phyloP scores from a whole-genome alignment of 2,329 filamentous ascomycete genomes.

The Magnaporthales sp. region DNA sequence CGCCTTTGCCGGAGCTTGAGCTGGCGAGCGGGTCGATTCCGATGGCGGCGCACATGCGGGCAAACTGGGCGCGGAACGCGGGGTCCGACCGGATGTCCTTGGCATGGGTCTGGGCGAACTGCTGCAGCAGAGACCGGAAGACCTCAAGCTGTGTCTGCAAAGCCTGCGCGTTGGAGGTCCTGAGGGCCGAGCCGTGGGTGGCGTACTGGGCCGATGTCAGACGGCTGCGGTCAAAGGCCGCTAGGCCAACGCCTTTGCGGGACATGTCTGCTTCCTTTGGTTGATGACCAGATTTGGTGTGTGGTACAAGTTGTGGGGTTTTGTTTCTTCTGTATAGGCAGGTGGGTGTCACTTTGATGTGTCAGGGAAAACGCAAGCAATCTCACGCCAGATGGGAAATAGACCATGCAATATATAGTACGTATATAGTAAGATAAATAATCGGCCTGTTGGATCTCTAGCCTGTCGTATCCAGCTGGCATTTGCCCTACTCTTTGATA shows the following conservation, averaged over 20 bases:
- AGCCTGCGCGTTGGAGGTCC: constrained; percentile 72
- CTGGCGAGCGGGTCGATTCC: constrained; percentile 90
- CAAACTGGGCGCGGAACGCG: constrained; percentile 91
- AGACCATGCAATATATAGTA: neutral
- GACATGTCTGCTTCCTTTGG: constrained; percentile 37
- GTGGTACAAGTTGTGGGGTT: neutral
- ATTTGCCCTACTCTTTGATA: neutral
- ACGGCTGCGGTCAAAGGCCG: constrained; percentile 77
- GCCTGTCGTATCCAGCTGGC: neutral
- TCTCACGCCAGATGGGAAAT: neutral
- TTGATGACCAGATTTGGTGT: neutral
- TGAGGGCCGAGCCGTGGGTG: constrained; percentile 79
- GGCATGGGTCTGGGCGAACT: constrained; percentile 89
- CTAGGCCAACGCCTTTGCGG: constrained; percentile 80
- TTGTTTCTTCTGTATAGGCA: neutral
- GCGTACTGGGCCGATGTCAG: constrained; percentile 86
- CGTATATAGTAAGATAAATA: neutral
- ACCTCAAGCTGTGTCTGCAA: constrained; percentile 90
- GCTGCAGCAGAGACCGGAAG: constrained; percentile 90
- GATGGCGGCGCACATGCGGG: constrained; percentile 95
- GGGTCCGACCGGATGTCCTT: constrained; percentile 95
- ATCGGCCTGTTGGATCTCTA: neutral
- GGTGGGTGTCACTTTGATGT: neutral
- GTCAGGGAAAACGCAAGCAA: neutral
- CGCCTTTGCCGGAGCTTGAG: constrained; percentile 34